Evolutionary conservation across 2,329 filamentous ascomycete species (phyloP).

Genomic region (Cordyceps sp.): DNA sequence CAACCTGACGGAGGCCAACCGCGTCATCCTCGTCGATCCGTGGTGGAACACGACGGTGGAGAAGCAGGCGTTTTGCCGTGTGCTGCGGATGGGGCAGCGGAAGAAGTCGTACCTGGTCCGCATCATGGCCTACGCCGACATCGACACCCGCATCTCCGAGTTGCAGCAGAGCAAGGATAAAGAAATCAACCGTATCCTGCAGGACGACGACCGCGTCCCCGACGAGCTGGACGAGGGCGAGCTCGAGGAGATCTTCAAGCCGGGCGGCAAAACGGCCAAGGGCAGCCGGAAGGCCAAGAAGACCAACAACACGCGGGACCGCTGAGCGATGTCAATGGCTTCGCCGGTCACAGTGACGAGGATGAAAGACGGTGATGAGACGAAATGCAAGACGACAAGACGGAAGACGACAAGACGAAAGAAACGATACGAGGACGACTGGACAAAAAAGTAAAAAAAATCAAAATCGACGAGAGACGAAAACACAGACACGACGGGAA

Average conservation of each 20-base stretch:
- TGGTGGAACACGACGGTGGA: conserved; percentile 49
- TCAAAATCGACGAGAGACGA: no score
- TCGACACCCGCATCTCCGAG: conserved; percentile 38
- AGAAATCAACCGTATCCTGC: conserved; percentile 19
- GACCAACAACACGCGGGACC: background rate
- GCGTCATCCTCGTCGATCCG: conserved; percentile 35
- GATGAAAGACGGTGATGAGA: no score
- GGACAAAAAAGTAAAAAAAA: no score
- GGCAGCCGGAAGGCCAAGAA: background rate
- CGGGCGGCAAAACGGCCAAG: background rate
- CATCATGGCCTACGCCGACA: conserved; percentile 34
- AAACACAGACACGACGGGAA: no score
- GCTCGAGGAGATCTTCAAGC: background rate
- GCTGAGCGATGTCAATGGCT: background rate
- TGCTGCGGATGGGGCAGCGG: conserved; percentile 47
- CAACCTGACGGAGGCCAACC: conserved; percentile 27
- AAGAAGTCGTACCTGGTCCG: conserved; percentile 42
- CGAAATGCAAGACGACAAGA: no score
- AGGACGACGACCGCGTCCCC: conserved; percentile 10
- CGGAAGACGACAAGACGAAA: no score
- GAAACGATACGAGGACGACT: no score
- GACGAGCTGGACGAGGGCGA: background rate
- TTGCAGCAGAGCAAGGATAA: conserved; percentile 40
- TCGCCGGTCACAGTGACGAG: no score
- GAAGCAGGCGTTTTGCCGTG: conserved; percentile 43